Base-by-base conservation (phyloP, 2,329 filamentous ascomycete species). In the Paraconiothyrium sp. region DNA sequence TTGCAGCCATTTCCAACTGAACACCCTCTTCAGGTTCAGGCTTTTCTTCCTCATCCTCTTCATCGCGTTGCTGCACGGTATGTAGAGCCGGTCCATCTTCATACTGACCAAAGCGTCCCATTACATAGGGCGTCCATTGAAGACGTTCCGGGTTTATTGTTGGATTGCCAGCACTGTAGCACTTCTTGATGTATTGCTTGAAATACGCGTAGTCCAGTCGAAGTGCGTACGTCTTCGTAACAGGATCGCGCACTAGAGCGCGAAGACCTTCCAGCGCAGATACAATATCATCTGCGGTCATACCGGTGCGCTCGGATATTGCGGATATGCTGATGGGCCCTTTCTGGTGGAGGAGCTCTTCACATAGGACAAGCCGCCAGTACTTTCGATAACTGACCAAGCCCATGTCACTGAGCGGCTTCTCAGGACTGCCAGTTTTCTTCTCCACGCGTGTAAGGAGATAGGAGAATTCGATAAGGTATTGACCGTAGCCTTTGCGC, bases 391-490 rank as follows among this genome's bases (percentile, higher is more conserved):
- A 99, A 1, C 94, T 98, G 4, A 98, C 94, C 43, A 99, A 81
- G 3, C 95, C 95, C 93, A 99, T 97, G 75, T 99, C 95, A 0
- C 95, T 98, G 3, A 99, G 85, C 0, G 95, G 95, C 79, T 99
- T 99, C 78, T 99, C 95, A 0, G 95, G 95, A 1, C 94, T 97
- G 10, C 95, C 95, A 0, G 93, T 96, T 79, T 97, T 97, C 71
- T 90, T 88, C 79, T 99, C 95, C 0, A 96, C 92, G 55, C 93
- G 89, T 0, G 96, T 98, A 50, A 99, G 87, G 7, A 99, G 89
- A 75, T 99, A 99, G 1, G 95, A 99, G 77, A 99, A 99, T 76
- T 99, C 95, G 70, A 99, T 99, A 50, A 99, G 86, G 24, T 98
- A 89, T 73, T 97, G 94, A 6, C 96, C 95, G 70, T 98, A 99